Evolutionary conservation across 2,329 filamentous ascomycete species (phyloP), one percentile per base, ranked within the genome.

Genomic region (Monosporascus sp.): DNA sequence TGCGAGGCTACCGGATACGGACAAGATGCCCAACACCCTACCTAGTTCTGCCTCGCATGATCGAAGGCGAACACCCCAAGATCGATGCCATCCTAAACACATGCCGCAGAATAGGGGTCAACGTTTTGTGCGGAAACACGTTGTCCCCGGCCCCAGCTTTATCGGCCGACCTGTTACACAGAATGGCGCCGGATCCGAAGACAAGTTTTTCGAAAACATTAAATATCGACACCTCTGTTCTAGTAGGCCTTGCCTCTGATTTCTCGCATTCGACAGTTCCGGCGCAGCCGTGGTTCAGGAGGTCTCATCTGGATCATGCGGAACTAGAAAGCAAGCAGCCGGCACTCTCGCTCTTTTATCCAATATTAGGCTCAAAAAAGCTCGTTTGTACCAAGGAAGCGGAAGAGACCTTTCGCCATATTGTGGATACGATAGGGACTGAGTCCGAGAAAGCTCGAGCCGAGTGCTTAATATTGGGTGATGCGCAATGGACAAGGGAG

Each of bases 161-260:
- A 4, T 59, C 62, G 1, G 44, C 58, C 22, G 51, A 47, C 18
- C 53, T 66, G 17, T 59, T 68, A 41, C 42, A 55, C 34, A 42
- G 34, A 44, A 68, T 69, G 65, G 60, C 60, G 17, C 65, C 66
- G 24, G 60, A 56, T 25, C 65, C 64, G 7, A 61, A 51, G 41
- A 55, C 59, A 14, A 58, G 51, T 15, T 62, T 67, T 44, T 60
- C 62, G 0, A 36, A 60, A 25, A 50, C 61, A 36, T 54, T 85
- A 27, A 84, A 86, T 61, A 76, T 86, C 51, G 84, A 86, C 66
- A 85, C 82, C 51, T 90, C 87, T 1, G 81, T 90, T 47, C 76
- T 92, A 6, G 78, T 92, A 5, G 87, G 86, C 5, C 72, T 91
- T 2, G 80, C 86, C 1, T 90, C 87, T 0, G 88, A 92, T 61